Percentiles rank a stretch among this genome's conserved stretches.
These are phyloP conservation scores for Thalassiosira ordinaria DNA, from an alignment of 352 stramenopile genomes.

Conservation along the genomic window DNA sequence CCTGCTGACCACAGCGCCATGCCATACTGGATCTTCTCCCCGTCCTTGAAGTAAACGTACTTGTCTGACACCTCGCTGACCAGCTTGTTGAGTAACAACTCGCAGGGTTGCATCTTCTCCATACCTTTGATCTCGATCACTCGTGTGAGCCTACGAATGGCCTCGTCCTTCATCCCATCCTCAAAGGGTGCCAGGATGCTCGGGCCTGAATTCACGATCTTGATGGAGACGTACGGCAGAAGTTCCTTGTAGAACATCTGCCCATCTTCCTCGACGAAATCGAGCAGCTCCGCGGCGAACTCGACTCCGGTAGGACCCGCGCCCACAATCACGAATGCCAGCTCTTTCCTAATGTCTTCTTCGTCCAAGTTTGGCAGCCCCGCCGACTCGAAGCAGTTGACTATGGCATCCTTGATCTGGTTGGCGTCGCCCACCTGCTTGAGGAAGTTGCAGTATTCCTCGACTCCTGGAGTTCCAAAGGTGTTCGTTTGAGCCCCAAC, in stretches of 20 bases:
- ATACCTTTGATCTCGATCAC: slow-evolving; percentile 70
- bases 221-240: slow-evolving; percentile 86
- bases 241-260: slow-evolving; percentile 87
- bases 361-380: slow-evolving; percentile 84
- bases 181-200: slow-evolving; percentile 87
- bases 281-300: slow-evolving; percentile 82
- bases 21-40: slow-evolving; percentile 81
- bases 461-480: slow-evolving; percentile 87
- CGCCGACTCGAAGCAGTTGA: slow-evolving; percentile 89
- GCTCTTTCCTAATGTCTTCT: slow-evolving; percentile 70
- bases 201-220: slow-evolving; percentile 87
- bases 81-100: slow-evolving; percentile 85
- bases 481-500: slow-evolving; percentile 88
- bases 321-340: slow-evolving; percentile 88
- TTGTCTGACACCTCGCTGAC: slow-evolving; percentile 86
- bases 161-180: slow-evolving; percentile 82
- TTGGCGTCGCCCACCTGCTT: slow-evolving; percentile 87
- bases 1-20: slow-evolving; percentile 86
- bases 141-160: slow-evolving; percentile 80
- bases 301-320: slow-evolving; percentile 86
- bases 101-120: slow-evolving; percentile 72
- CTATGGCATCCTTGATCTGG: slow-evolving; percentile 84
- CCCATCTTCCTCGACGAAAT: slow-evolving; percentile 88
- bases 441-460: slow-evolving; percentile 88
- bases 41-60: slow-evolving; percentile 82